These are phyloP conservation scores for Pseudocercospora cruenta DNA, from an alignment of 2,329 filamentous ascomycete species.

Conservation along the genomic window DNA sequence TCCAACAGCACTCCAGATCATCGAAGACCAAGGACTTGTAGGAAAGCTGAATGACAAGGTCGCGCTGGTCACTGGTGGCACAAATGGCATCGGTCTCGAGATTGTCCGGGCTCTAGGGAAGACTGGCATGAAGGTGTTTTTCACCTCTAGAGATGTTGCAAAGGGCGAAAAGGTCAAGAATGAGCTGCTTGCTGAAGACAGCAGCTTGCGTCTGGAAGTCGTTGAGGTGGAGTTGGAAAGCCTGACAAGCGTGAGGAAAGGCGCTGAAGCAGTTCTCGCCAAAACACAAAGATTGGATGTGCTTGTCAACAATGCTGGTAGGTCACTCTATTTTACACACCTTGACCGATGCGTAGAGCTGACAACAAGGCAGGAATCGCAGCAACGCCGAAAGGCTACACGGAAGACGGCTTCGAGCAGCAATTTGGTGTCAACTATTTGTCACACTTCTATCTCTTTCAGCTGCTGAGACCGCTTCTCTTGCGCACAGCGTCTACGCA, in stretches of 20 bases:
- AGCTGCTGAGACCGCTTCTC: slow-evolving; percentile 53
- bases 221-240: slow-evolving; percentile 37
- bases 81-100: slow-evolving; percentile 48
- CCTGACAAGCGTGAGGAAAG: slow-evolving; percentile 37
- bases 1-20: slow-evolving; percentile 27
- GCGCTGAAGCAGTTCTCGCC: slow-evolving; percentile 30
- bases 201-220: slow-evolving; percentile 40
- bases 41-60: slow-evolving; percentile 40
- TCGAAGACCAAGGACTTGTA: slow-evolving; percentile 27
- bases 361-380: slow-evolving; percentile 40
- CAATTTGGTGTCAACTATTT: slow-evolving; percentile 60
- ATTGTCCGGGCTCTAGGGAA: slow-evolving; percentile 47
- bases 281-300: slow-evolving; percentile 27
- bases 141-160: slow-evolving; percentile 45
- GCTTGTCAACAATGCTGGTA: slow-evolving; percentile 22
- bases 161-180: slow-evolving; percentile 35
- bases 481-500: slow-evolving; percentile 42
- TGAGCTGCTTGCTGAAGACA: slow-evolving; percentile 16
- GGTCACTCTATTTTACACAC: neutral
- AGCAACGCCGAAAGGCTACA: slow-evolving; percentile 41
- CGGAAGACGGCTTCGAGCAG: slow-evolving; percentile 53
- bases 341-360: slow-evolving; percentile 33
- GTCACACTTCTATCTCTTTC: slow-evolving; percentile 58
- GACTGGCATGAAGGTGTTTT: slow-evolving; percentile 49
- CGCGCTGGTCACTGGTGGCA: slow-evolving; percentile 47